Evolutionary conservation across 148 eudicot species (phyloP).

Genomic region (Chenopodium album): DNA sequence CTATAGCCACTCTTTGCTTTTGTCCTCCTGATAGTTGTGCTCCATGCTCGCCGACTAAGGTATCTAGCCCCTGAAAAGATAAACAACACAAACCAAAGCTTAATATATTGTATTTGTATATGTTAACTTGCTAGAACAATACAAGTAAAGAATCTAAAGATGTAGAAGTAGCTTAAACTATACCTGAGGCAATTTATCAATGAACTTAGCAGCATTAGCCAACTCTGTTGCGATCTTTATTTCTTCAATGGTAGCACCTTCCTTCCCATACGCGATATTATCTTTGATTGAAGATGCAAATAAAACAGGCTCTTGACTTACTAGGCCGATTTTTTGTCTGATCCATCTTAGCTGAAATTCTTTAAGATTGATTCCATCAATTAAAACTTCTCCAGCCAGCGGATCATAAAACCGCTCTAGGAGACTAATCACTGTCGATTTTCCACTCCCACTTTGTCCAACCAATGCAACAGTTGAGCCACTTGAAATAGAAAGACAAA

Average conservation of each 20-base stretch:
- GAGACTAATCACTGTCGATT: conserved; percentile 63
- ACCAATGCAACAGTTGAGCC: conserved; percentile 68
- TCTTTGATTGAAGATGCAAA: conserved; percentile 55
- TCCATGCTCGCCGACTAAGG: conserved; percentile 81
- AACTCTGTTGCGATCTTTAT: conserved; percentile 53
- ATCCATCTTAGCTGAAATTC: conserved; percentile 65
- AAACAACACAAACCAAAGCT: background rate
- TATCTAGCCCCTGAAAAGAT: conserved; percentile 60
- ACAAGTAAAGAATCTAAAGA: background rate
- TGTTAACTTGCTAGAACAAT: background rate
- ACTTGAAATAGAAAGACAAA: conserved; percentile 47
- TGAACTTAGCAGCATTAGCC: conserved; percentile 63
- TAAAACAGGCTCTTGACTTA: conserved; percentile 72
- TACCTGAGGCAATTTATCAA: conserved; percentile 61
- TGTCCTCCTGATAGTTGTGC: conserved; percentile 80
- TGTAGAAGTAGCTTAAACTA: conserved; percentile 1
- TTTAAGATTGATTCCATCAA: conserved; percentile 59
- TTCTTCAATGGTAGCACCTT: conserved; percentile 50
- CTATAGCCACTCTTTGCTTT: conserved; percentile 82
- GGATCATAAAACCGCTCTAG: conserved; percentile 77
- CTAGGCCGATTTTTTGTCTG: conserved; percentile 59
- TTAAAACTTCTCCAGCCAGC: conserved; percentile 53
- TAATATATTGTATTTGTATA: too few species aligned
- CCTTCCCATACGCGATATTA: conserved; percentile 60
- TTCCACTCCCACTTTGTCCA: conserved; percentile 73